Conservation (phyloP, 306 rosid species). For the Oxytropis ochrocephala region DNA sequence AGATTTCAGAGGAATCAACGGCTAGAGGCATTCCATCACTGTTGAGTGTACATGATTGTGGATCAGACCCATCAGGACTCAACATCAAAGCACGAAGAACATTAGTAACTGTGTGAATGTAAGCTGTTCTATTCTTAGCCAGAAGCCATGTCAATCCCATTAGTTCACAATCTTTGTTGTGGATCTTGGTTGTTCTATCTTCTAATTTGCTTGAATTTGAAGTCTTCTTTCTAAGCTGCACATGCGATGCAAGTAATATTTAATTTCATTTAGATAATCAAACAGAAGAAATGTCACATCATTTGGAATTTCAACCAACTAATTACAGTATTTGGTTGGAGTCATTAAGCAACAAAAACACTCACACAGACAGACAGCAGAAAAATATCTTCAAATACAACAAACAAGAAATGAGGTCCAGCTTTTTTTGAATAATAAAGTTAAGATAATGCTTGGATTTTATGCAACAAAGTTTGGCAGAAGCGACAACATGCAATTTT, state of each 20-base stretch:
- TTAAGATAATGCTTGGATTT: constrained; percentile 10
- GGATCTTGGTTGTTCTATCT: constrained; percentile 86
- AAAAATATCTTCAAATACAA: constrained; percentile 9
- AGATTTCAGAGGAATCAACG: constrained; percentile 72
- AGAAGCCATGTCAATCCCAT: constrained; percentile 99
- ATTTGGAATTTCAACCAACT: neutral
- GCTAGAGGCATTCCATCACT: constrained; percentile 98
- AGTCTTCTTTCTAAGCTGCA: constrained; percentile 71
- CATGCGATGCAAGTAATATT: constrained; percentile 19
- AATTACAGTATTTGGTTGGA: neutral
- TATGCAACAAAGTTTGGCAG: neutral
- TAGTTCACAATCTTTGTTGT: constrained; percentile 76
- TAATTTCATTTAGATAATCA: constrained; percentile 24
- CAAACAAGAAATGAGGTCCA: constrained; percentile 4
- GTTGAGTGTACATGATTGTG: constrained; percentile 67
- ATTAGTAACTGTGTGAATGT: constrained; percentile 68
- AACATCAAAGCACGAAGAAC: constrained; percentile 87
- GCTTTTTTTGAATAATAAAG: neutral
- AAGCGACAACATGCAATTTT: neutral
- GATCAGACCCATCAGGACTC: constrained; percentile 59
- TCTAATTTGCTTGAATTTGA: constrained; percentile 75
- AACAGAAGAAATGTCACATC: too few relatives aligned
- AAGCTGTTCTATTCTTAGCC: constrained; percentile 66
- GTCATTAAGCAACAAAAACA: constrained; percentile 8
- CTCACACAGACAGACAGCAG: neutral